These are phyloP conservation scores for Oryza longistaminata DNA, from an alignment of 176 grass and related monocot genomes.

Conservation along the genomic window DNA sequence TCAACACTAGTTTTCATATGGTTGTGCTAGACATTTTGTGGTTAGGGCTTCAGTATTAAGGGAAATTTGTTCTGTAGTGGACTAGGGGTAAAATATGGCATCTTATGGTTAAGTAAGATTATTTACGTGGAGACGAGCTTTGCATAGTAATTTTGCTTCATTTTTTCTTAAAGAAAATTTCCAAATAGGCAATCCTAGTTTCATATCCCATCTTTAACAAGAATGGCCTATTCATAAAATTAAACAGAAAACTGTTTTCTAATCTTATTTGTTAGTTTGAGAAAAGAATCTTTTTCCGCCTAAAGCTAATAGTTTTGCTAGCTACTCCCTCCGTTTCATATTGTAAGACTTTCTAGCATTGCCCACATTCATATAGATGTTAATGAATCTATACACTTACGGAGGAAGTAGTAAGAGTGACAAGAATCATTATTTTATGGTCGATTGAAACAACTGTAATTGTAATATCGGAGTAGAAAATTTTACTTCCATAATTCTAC, in stretches of 20 bases:
- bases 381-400: too few species aligned
- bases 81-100: not conserved
- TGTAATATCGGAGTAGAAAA: not conserved
- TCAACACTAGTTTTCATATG: not conserved
- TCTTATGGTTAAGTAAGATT: not conserved
- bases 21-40: not conserved
- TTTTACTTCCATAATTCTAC: conserved; percentile 15
- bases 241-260: not conserved
- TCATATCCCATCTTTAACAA: not conserved
- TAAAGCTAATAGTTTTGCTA: not conserved
- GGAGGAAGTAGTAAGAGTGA: not conserved
- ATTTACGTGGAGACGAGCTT: not conserved
- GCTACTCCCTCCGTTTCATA: not conserved
- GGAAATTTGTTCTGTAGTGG: not conserved
- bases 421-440: not conserved
- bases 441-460: not conserved
- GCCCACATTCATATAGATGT: too few species aligned
- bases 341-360: too few species aligned
- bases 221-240: not conserved
- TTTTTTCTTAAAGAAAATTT: not conserved
- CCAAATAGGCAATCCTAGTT: not conserved
- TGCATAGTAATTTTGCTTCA: not conserved
- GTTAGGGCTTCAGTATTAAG: not conserved
- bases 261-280: not conserved
- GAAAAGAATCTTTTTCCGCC: too few species aligned